These are phyloP conservation scores for Microdochium trichocladiopsis DNA, from an alignment of 2,329 filamentous ascomycete species.

Conservation along the genomic window DNA sequence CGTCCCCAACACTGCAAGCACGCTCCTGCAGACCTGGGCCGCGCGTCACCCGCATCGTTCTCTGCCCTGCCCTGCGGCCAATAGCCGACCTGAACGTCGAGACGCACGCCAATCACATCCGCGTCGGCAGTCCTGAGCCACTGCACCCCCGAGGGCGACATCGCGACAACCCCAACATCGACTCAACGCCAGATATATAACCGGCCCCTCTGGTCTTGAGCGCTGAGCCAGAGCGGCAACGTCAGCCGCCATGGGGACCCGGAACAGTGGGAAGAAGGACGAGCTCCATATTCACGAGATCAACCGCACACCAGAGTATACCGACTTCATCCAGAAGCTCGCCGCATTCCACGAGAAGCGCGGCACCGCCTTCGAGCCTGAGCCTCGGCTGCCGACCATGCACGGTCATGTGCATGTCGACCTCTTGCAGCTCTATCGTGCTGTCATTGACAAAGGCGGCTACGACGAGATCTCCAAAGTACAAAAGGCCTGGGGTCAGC, in stretches of 20 bases:
- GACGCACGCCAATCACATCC: too few relatives aligned
- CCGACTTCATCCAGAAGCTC: slow-evolving; percentile 70
- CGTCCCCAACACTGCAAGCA: background rate
- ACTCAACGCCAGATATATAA: background rate
- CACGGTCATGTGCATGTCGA: slow-evolving; percentile 72
- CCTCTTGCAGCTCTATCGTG: slow-evolving; percentile 70
- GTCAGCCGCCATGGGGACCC: background rate
- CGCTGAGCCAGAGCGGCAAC: background rate
- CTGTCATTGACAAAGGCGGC: slow-evolving; percentile 69
- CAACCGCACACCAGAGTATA: slow-evolving; percentile 62
- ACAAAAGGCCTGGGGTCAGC: slow-evolving; percentile 78
- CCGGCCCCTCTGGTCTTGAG: too few relatives aligned
- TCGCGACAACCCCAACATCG: too few relatives aligned
- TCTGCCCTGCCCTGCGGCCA: too few relatives aligned
- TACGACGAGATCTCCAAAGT: slow-evolving; percentile 81
- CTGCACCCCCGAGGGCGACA: too few relatives aligned
- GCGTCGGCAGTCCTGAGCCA: too few relatives aligned
- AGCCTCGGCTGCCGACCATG: slow-evolving; percentile 56
- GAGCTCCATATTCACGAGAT: slow-evolving; percentile 29
- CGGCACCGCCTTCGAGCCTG: slow-evolving; percentile 71
- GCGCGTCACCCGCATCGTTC: background rate
- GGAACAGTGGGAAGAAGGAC: slow-evolving; percentile 11
- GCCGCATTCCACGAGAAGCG: slow-evolving; percentile 69
- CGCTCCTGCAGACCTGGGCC: background rate
- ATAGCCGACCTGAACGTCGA: too few relatives aligned